A percentile compares a stretch with the other conserved stretches of the same genome.
phyloP scores from a whole-genome alignment of 768 basidiomycete genomes.

The Russula vinacea region DNA sequence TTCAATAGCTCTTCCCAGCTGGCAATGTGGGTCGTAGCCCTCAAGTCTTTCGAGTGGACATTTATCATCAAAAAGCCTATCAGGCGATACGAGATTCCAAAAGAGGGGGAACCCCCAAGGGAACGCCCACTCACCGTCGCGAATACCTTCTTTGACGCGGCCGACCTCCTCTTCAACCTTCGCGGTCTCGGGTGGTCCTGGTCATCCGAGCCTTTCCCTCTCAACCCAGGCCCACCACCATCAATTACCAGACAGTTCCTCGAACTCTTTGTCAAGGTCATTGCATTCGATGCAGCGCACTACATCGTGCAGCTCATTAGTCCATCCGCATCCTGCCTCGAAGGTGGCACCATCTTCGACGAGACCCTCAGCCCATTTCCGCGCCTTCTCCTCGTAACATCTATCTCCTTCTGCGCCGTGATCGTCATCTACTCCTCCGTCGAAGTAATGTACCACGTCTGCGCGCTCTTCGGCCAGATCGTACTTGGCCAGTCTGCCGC shows the following conservation, averaged over 20 bases:
- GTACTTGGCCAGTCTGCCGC: slow-evolving; percentile 36
- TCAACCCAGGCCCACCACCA: neutral
- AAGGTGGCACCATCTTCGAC: slow-evolving; percentile 28
- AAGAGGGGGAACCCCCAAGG: neutral
- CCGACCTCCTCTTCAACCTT: slow-evolving; percentile 27
- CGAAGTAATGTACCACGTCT: slow-evolving; percentile 32
- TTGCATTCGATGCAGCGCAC: slow-evolving; percentile 18
- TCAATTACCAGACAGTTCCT: slow-evolving; percentile 5
- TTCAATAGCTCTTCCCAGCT: slow-evolving; percentile 9
- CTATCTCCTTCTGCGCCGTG: slow-evolving; percentile 20
- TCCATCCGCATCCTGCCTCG: slow-evolving; percentile 16
- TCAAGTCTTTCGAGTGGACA: slow-evolving; percentile 26
- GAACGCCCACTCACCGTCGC: slow-evolving; percentile 7
- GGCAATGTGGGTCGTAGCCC: slow-evolving; percentile 8
- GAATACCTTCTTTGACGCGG: slow-evolving; percentile 21
- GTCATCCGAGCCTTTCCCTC: slow-evolving; percentile 24
- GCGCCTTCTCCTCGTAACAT: neutral
- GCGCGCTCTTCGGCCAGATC: slow-evolving; percentile 33
- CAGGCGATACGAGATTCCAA: slow-evolving; percentile 11
- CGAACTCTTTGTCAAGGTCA: slow-evolving; percentile 9
- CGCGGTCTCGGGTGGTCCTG: slow-evolving; percentile 31
- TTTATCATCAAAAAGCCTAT: slow-evolving; percentile 12
- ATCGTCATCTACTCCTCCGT: slow-evolving; percentile 29
- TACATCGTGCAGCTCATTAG: slow-evolving; percentile 16
- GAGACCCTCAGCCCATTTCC: slow-evolving; percentile 2